A percentile compares a stretch with the other conserved stretches of the same genome.
Conservation (phyloP, 164 flowering plant species). For the Magnolia changhungtana region DNA sequence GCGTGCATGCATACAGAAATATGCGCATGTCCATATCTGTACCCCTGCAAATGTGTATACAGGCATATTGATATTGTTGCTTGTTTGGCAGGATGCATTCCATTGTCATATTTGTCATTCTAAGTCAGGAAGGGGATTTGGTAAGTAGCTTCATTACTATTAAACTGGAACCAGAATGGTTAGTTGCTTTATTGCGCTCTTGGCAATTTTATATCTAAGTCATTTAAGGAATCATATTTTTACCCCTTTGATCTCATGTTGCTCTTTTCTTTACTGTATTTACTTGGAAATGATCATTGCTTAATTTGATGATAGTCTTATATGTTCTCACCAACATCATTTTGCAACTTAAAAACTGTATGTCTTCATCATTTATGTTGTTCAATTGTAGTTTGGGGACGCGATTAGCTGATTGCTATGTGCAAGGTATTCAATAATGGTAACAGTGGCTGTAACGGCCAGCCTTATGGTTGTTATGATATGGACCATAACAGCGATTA, state of each 20-base stretch:
- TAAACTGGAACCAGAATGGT: not conserved
- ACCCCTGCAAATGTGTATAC: not conserved
- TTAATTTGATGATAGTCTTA: not conserved
- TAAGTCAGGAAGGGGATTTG: slow-evolving; percentile 54
- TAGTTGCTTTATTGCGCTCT: not conserved
- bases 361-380: no score
- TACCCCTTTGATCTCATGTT: not conserved
- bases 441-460: no score
- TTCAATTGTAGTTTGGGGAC: not conserved
- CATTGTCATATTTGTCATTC: slow-evolving; percentile 53
- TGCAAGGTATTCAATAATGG: no score
- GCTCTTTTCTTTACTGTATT: not conserved
- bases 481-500: no score
- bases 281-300: not conserved
- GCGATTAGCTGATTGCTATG: not conserved
- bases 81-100: slow-evolving; percentile 71
- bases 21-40: not conserved
- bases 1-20: not conserved
- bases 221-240: not conserved
- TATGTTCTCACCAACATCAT: no score
- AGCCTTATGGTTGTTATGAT: no score
- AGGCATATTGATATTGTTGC: not conserved
- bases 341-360: not conserved
- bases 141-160: slow-evolving; percentile 38
- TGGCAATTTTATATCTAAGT: not conserved